phyloP scores from a whole-genome alignment of 306 rosid species.

The Spatholobus suberectus region DNA sequence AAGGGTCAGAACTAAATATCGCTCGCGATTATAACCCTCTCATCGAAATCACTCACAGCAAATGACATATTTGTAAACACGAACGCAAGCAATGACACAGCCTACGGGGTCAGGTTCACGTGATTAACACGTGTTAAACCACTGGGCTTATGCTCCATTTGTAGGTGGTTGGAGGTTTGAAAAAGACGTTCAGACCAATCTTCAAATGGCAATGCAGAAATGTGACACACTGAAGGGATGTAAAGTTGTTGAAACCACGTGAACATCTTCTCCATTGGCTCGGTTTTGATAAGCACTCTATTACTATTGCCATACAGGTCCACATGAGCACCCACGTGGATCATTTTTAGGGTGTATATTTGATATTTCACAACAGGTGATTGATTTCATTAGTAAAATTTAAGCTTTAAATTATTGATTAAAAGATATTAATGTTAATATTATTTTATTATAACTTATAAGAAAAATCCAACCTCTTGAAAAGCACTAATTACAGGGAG shows the following conservation, averaged over 20 bases:
- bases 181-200: background rate
- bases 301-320: background rate
- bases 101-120: slow-evolving; percentile 23
- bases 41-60: background rate
- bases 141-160: slow-evolving; percentile 25
- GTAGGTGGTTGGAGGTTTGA: background rate
- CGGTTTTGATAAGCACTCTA: background rate
- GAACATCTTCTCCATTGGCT: background rate
- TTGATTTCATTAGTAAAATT: background rate
- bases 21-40: background rate
- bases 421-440: background rate
- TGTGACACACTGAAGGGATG: background rate
- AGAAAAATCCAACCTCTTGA: background rate
- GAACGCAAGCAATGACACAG: background rate
- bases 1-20: background rate
- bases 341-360: background rate
- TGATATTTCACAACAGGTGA: background rate
- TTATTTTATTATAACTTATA: background rate
- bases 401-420: background rate
- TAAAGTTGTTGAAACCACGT: slow-evolving; percentile 22
- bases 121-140: slow-evolving; percentile 11
- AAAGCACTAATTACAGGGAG: background rate
- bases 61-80: background rate
- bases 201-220: background rate
- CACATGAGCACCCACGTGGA: background rate